A percentile compares a stretch with the other conserved stretches of the same genome.
phyloP scores from a whole-genome alignment of 2,329 filamentous ascomycete species.

The Colletotrichum phormii region DNA sequence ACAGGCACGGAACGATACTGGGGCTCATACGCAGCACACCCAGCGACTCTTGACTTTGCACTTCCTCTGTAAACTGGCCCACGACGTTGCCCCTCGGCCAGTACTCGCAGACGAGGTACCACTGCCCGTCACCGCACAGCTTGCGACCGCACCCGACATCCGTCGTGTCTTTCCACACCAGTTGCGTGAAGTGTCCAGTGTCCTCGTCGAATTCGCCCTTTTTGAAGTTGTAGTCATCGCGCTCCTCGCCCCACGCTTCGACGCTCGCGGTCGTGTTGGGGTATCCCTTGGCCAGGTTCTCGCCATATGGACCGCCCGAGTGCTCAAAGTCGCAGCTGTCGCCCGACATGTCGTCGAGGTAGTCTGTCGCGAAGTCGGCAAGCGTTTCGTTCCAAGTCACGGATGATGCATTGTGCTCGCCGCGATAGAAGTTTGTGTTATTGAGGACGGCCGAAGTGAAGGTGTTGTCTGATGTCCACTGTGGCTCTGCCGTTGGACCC shows the following conservation, averaged over 20 bases:
- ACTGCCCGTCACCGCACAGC: conserved; percentile 53
- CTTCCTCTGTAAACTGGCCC: conserved; percentile 57
- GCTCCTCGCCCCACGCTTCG: conserved; percentile 75
- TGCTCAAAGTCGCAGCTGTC: conserved; percentile 62
- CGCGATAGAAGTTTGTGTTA: conserved; percentile 75
- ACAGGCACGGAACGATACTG: neutral
- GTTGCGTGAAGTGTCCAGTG: conserved; percentile 79
- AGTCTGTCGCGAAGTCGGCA: conserved; percentile 64
- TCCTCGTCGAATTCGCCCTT: conserved; percentile 65
- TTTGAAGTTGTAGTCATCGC: conserved; percentile 68
- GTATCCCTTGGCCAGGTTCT: conserved; percentile 80
- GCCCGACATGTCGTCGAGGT: conserved; percentile 48
- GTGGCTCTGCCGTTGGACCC: conserved; percentile 41
- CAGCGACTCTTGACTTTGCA: conserved; percentile 1
- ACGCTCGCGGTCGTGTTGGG: conserved; percentile 68
- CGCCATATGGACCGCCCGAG: conserved; percentile 74
- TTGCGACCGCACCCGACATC: conserved; percentile 65
- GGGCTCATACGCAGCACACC: neutral
- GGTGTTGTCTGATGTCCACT: conserved; percentile 47
- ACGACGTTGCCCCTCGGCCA: conserved; percentile 74
- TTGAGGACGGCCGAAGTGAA: conserved; percentile 70
- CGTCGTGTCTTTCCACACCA: conserved; percentile 76
- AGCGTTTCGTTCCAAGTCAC: conserved; percentile 76
- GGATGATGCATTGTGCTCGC: conserved; percentile 68
- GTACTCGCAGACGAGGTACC: conserved; percentile 79